A percentile compares a stretch with the other conserved stretches of the same genome.
These are phyloP conservation scores for Vaccinium darrowii DNA, from an alignment of 148 eudicot species.

Conservation along the genomic window DNA sequence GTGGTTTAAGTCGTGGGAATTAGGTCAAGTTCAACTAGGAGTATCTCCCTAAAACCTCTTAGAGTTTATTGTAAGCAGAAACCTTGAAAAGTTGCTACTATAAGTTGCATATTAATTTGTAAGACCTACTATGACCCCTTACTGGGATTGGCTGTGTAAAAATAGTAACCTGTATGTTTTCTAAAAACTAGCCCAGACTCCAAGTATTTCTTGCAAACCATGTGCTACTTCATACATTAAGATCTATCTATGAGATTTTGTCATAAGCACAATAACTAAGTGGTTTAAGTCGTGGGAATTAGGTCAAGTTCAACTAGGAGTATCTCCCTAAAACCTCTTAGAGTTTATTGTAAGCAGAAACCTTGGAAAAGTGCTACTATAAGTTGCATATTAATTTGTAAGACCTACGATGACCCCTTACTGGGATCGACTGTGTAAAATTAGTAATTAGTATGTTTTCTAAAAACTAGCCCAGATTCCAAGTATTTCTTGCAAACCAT, in stretches of 20 bases:
- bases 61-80: background rate
- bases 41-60: background rate
- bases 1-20: background rate
- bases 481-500: background rate
- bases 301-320: too few species aligned
- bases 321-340: too few species aligned
- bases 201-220: background rate
- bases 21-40: background rate
- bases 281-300: background rate
- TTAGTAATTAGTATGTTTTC: too few species aligned
- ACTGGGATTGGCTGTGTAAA: background rate
- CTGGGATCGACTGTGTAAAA: too few species aligned
- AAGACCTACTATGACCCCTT: background rate
- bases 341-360: too few species aligned
- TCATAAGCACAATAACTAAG: background rate
- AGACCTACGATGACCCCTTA: too few species aligned
- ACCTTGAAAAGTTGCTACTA: background rate
- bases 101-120: background rate
- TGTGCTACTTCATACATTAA: background rate
- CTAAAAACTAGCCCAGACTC: background rate
- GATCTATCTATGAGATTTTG: background rate
- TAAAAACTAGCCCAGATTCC: background rate
- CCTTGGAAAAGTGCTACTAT: too few species aligned
- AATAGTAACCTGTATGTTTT: background rate
- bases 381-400: too few species aligned